These are phyloP conservation scores for Bassia scoparia DNA, from an alignment of 148 eudicot species.

Conservation along the genomic window DNA sequence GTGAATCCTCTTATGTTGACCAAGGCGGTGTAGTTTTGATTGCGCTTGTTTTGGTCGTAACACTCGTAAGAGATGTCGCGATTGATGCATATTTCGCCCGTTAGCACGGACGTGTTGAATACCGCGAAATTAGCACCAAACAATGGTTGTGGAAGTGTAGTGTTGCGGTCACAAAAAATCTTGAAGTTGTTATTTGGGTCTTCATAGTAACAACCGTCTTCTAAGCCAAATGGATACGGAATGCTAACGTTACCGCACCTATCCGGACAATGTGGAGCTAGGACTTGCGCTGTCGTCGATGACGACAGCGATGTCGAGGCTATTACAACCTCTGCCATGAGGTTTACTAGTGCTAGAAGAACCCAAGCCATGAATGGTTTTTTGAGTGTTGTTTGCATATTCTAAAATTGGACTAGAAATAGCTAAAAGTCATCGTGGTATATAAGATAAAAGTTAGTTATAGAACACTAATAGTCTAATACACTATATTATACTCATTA, in stretches of 20 bases:
- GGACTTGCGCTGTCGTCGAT: neutral
- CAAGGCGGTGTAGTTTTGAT: neutral
- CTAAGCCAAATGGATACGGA: conserved; percentile 4
- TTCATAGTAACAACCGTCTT: conserved; percentile 3
- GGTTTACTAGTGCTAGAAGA: no score
- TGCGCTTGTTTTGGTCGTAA: neutral
- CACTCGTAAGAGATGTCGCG: conserved; percentile 6
- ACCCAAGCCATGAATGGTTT: no score
- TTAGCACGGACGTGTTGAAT: neutral
- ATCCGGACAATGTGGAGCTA: neutral
- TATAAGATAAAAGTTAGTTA: no score
- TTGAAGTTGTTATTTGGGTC: neutral
- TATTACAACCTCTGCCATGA: no score
- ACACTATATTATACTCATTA: no score
- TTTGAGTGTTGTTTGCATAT: no score
- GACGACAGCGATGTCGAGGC: no score
- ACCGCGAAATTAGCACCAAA: conserved; percentile 3
- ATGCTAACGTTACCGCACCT: conserved; percentile 10
- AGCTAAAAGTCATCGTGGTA: no score
- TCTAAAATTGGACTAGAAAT: no score
- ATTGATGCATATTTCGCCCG: conserved; percentile 11
- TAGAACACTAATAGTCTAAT: no score
- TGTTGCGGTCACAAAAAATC: neutral
- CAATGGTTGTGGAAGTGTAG: neutral
- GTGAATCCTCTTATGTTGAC: neutral